Base-by-base conservation (phyloP, 1,284 basidiomycete species). In the Spongiforma sp. region DNA sequence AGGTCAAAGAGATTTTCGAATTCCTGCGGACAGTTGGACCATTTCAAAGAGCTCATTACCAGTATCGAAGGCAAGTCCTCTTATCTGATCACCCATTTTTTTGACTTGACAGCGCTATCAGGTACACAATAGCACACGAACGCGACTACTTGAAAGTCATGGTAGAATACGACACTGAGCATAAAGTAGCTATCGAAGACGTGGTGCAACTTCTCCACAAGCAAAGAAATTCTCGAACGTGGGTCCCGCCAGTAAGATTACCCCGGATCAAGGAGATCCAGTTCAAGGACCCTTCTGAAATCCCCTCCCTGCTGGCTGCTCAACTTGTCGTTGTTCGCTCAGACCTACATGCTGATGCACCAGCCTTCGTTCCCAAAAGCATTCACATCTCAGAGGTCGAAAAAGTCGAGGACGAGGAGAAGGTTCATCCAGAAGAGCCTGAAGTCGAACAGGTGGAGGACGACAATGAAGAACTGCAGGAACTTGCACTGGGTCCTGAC, bases 121-220 rank as follows among this genome's bases (percentile, higher is more conserved):
- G 74, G 46, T 75, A 74, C 46, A 39, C 60, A 48, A 24, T 50
- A 3, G 67, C 59, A 0, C n/a, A 14, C 24, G 21, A 26, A 5
- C 57, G 62, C 5, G 57, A 59, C 14, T 72, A 68, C 60, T 41
- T 75, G 59, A 64, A 60, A 34, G 68, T 53, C 10, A 34, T 72
- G 14, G 55, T 66, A n/a, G 41, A 58, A n/a, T 67, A 74, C 32
- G 68, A 76, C 32, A 32, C 33, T 8, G 65, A 70, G 11, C 55
- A 63, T 1, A 46, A 64, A 14, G 65, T 65, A 5, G 69, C 63
- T 19, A 68, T 73, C 34, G 37, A 62, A 34, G 70, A 76, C 37
- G 14, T 74, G 3, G 73, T 73, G 10, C 74, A 72, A 4, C 66
- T 74, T 10, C 61, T 76, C 4, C 66, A 71, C 55, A 72, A 61